Evolutionary conservation across 352 stramenopile genomes (phyloP), one percentile per base, ranked within the genome.

Genomic region (Phytophthora syringae): DNA sequence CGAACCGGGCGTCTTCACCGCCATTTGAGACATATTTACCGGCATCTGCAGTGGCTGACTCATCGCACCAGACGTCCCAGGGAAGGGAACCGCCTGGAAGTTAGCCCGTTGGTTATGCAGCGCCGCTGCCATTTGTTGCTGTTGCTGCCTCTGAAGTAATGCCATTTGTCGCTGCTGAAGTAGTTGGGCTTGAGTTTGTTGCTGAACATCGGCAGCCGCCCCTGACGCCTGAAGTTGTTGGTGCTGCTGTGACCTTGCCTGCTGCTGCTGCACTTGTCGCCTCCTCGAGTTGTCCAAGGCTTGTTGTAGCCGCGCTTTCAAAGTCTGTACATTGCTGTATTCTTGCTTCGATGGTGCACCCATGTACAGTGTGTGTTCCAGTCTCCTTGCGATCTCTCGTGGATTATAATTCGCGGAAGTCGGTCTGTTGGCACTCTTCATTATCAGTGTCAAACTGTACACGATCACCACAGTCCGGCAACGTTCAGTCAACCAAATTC

Each of bases 341-440:
- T 96, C 85, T 70, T 93, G 85, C 43, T 86, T 84, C 7, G 88
- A 95, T 20, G 79, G 54, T 6, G 88, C 87, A 50, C 83, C 90
- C 86, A 95, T 95, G 56, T 96, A 96, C 18, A 96, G 55, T 16
- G 85, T 95, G 57, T 96, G 86, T 55, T 96, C 88, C 12, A 96
- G 59, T 40, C 88, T 74, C 25, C 88, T 76, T 7, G 88, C 88
- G 30, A 96, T 96, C 58, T 96, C 88, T 50, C 87, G 77, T 6
- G 87, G 88, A 60, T 96, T 96, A 64, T 96, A 95, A 54, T 96
- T 94, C n/a, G 83, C 85, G 1, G 85, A 92, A 27, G 79, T 81
- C n/a, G 89, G 89, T 12, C 88, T 77, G 59, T 96, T 97, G 7
- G 89, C 83, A 58, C 88, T 96, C 70, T 94, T 95, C 84, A 94